These are phyloP conservation scores for Plasmopara halstedii DNA, from an alignment of 352 stramenopile genomes.

Conservation along the genomic window DNA sequence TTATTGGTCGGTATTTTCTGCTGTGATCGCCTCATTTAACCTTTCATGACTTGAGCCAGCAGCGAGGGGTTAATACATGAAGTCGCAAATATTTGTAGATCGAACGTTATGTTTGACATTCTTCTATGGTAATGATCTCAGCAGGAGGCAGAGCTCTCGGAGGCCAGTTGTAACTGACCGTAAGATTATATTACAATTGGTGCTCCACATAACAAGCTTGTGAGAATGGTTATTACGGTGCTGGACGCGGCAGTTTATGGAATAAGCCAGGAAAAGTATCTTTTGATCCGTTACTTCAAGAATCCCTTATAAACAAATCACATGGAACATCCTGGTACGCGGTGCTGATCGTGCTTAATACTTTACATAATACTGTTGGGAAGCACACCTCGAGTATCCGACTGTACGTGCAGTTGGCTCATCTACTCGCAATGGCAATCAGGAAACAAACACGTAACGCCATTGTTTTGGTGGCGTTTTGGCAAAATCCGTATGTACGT, in stretches of 20 bases:
- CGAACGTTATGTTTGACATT: background rate
- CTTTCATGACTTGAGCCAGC: background rate
- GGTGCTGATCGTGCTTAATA: too few relatives aligned
- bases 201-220: background rate
- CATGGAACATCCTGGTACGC: background rate
- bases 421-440: background rate
- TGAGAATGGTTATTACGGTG: background rate
- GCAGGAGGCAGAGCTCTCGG: background rate
- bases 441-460: background rate
- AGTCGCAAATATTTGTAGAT: background rate
- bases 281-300: background rate
- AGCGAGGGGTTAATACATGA: background rate
- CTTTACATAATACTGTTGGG: background rate
- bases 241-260: background rate
- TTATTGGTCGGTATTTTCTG: slow-evolving; percentile 4
- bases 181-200: background rate
- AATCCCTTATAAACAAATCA: background rate
- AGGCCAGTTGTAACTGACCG: background rate
- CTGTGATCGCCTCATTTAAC: slow-evolving; percentile 1
- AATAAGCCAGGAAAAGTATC: background rate
- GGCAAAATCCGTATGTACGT: too few relatives aligned
- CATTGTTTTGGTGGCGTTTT: background rate
- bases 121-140: background rate
- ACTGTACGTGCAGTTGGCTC: background rate
- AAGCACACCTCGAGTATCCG: background rate